A percentile compares a stretch with the other conserved stretches of the same genome.
Evolutionary conservation across 345 rosid genomes (phyloP).

Genomic region (Populus davidiana): DNA sequence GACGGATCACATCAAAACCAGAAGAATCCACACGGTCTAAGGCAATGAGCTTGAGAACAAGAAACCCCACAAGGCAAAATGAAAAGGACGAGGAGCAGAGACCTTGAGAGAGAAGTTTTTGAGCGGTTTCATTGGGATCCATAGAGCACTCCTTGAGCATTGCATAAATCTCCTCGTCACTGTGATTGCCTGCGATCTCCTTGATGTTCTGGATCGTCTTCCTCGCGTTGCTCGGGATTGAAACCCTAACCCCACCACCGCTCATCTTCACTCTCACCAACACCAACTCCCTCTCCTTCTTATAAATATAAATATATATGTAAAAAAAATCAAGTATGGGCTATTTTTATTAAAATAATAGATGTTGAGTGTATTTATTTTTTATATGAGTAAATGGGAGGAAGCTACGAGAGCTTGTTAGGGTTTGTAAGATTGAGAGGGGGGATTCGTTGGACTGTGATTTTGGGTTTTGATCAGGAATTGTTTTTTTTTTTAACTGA

Average conservation of each 20-base stretch:
- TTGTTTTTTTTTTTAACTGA: neutral
- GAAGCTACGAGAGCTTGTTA: neutral
- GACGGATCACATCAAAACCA: slow-evolving; percentile 16
- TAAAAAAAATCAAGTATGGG: neutral
- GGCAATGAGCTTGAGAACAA: neutral
- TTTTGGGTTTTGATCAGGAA: neutral
- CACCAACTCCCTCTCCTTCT: slow-evolving; percentile 3
- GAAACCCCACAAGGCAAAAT: neutral
- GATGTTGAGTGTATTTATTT: too few relatives aligned
- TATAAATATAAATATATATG: neutral
- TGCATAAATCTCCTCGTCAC: slow-evolving; percentile 92
- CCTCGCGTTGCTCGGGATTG: slow-evolving; percentile 55
- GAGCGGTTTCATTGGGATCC: slow-evolving; percentile 89
- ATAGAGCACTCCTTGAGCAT: slow-evolving; percentile 84
- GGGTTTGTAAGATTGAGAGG: neutral
- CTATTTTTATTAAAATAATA: neutral
- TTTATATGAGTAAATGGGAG: neutral
- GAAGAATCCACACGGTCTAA: neutral
- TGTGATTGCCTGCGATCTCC: slow-evolving; percentile 75
- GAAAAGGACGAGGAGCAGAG: slow-evolving; percentile 1
- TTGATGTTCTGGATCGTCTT: slow-evolving; percentile 68
- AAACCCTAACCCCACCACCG: slow-evolving; percentile 69
- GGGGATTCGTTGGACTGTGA: neutral
- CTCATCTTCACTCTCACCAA: slow-evolving; percentile 54
- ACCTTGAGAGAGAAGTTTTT: slow-evolving; percentile 74